A percentile compares a stretch with the other conserved stretches of the same genome.
Conservation (phyloP, 495 filamentous ascomycete genomes). For the Emericellopsis terricola region DNA sequence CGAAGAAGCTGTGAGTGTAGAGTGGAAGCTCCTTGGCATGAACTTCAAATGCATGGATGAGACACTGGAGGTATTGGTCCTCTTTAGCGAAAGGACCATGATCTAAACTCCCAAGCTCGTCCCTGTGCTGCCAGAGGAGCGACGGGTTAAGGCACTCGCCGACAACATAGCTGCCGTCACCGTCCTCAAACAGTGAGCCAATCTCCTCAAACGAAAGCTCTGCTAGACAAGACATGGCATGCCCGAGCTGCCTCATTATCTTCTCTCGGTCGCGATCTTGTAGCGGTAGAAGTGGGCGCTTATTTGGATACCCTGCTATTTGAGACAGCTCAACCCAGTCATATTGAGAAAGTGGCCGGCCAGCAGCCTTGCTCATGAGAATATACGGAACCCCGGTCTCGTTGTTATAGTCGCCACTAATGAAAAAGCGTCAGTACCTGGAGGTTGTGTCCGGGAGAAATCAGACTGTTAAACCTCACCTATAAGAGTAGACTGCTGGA, state of each 20-base stretch:
- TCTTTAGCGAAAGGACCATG: constrained; percentile 4
- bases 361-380: constrained; percentile 7
- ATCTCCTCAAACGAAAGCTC: constrained; percentile 5
- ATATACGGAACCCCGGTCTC: constrained; percentile 7
- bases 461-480: not conserved
- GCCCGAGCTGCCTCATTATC: constrained; percentile 8
- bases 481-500: not conserved
- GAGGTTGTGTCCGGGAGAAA: too few relatives aligned
- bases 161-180: constrained; percentile 4
- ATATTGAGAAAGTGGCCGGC: constrained; percentile 4
- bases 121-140: not conserved
- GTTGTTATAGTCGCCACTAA: constrained; percentile 17
- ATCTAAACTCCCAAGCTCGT: not conserved
- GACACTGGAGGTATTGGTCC: constrained; percentile 4
- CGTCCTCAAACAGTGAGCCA: constrained; percentile 7
- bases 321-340: too few relatives aligned
- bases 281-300: constrained; percentile 3
- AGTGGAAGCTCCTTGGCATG: constrained; percentile 4
- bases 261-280: constrained; percentile 5
- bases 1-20: constrained; percentile 5
- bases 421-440: too few relatives aligned
- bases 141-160: not conserved
- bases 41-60: constrained; percentile 4
- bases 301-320: too few relatives aligned
- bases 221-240: constrained; percentile 4